Conservation (phyloP, 129 eudicot species). For the Centaurea solstitialis region DNA sequence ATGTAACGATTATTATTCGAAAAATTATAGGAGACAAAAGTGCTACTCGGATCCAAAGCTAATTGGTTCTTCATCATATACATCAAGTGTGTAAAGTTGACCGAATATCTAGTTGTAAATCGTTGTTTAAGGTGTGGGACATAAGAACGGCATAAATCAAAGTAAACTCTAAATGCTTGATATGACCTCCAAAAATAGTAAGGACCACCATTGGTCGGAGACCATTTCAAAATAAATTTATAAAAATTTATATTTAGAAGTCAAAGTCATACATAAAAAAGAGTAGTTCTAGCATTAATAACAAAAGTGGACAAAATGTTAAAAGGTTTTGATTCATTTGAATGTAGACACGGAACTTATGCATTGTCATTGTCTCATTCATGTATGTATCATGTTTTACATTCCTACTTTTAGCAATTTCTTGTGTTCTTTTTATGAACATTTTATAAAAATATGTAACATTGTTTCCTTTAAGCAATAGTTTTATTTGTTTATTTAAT, state of each 20-base stretch:
- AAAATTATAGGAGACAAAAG: background rate
- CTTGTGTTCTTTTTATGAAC: background rate
- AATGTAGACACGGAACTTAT: conserved; percentile 2
- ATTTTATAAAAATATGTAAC: background rate
- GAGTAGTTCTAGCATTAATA: conserved; percentile 4
- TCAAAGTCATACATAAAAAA: background rate
- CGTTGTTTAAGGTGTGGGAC: background rate
- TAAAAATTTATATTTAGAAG: background rate
- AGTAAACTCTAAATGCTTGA: background rate
- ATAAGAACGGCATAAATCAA: background rate
- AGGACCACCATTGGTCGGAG: background rate
- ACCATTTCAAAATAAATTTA: background rate
- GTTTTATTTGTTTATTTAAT: too few species aligned
- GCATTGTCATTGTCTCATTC: background rate
- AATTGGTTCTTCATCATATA: background rate
- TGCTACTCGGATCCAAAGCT: background rate
- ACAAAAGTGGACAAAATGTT: conserved; percentile 3
- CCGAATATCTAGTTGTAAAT: background rate
- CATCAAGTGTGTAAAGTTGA: background rate
- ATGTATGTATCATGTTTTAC: conserved; percentile 1
- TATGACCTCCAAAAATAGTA: background rate
- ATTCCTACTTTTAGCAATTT: background rate
- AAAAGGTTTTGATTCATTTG: conserved; percentile 11
- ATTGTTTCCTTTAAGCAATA: too few species aligned
- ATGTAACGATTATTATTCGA: background rate